Conservation (phyloP, 2,329 filamentous ascomycete genomes). For the Gyromitra esculenta region DNA sequence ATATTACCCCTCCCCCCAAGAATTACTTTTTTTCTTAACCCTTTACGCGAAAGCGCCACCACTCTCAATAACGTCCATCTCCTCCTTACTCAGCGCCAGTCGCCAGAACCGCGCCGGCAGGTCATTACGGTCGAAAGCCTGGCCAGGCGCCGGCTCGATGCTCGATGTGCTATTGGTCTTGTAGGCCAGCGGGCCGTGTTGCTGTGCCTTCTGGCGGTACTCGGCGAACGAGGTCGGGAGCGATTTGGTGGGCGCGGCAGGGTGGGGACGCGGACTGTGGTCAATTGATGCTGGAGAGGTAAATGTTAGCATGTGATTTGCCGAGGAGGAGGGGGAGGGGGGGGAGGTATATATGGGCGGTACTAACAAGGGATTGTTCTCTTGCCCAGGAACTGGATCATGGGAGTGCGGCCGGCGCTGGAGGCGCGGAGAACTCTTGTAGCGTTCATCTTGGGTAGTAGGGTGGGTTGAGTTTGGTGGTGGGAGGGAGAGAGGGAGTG, state of each 20-base stretch:
- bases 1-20: too few relatives aligned
- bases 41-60: constrained; percentile 72
- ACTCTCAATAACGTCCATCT: constrained; percentile 96
- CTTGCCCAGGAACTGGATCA: constrained; percentile 72
- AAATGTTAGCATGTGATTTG: constrained; percentile 45
- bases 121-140: constrained; percentile 89
- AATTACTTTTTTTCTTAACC: too few relatives aligned
- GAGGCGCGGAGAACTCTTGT: constrained; percentile 70
- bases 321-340: constrained; percentile 36
- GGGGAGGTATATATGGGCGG: constrained; percentile 55
- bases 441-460: constrained; percentile 65
- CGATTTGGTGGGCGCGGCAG: constrained; percentile 72
- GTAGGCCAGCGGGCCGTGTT: constrained; percentile 75
- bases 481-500: constrained; percentile 2
- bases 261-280: constrained; percentile 77
- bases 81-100: constrained; percentile 75
- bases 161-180: constrained; percentile 72
- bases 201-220: constrained; percentile 80
- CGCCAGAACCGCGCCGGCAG: constrained; percentile 85
- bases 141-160: constrained; percentile 74
- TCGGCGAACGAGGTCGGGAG: constrained; percentile 77
- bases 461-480: constrained; percentile 1
- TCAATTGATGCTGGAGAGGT: constrained; percentile 70
- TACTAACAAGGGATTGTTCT: constrained; percentile 69
- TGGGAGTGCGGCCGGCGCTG: constrained; percentile 67